Base-by-base conservation (phyloP, 192 early-diverging fungal species). In the Podila verticillata region DNA sequence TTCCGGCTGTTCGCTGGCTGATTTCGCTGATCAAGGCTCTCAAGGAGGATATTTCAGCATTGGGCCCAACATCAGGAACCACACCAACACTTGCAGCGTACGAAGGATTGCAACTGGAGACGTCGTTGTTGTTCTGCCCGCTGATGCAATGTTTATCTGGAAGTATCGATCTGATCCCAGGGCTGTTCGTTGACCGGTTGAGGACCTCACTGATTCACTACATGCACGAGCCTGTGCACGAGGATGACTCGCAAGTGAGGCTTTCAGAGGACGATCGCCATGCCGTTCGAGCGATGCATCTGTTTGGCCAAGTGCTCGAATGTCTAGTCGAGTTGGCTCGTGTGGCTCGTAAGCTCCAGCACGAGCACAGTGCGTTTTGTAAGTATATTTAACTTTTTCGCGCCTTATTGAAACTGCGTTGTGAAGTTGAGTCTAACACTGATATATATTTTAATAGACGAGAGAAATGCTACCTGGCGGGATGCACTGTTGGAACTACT, bases 141-240 rank as follows among this genome's bases (percentile, higher is more conserved):
- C n/a, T 75, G 7, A n/a, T 75, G 29, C 74, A 69, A n/a, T 63
- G 66, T 48, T 39, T 75, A 22, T 31, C 24, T 24, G 74, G 74
- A n/a, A 60, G 66, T 35, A 47, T 49, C 32, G 62, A 65, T 58
- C 20, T 69, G 9, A 36, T 51, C 19, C 30, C 39, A 12, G 26
- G 26, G 5, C 5, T 28, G 13, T 75, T 39, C 31, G 49, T 75
- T 17, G 56, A 49, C 10, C 7, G 20, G 31, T 12, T 54, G 2
- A 44, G 66, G 34, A 24, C 8, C 6, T 44, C 59, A n/a, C 54
- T 75, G 5, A 58, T 66, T 29, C 48, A 65, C 20, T n/a, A n/a
- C 7, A 24, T 54, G 22, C 51, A 54, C 8, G 51, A 54, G 24
- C 17, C 51, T n/a, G 51, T 4, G 1, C 51, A 54, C 24, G 51